Percentiles rank a stretch among this genome's conserved stretches.
These are phyloP conservation scores for Rosa rugosa DNA, from an alignment of 306 rosid genomes.

Conservation along the genomic window DNA sequence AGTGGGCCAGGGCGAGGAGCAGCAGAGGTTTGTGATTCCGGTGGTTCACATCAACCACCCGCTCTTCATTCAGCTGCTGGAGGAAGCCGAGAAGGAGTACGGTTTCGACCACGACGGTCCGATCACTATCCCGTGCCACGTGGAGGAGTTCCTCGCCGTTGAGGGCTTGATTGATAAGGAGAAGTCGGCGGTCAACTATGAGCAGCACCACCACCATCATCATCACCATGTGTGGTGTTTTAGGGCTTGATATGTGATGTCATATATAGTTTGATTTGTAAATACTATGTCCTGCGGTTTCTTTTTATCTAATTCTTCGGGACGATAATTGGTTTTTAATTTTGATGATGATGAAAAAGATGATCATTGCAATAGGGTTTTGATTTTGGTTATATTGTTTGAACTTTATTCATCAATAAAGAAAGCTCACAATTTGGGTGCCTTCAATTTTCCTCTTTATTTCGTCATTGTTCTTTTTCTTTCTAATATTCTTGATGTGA, in stretches of 20 bases:
- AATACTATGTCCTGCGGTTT: slow-evolving; percentile 2
- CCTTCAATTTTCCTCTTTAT: not conserved
- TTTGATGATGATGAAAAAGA: slow-evolving; percentile 27
- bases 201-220: slow-evolving; percentile 36
- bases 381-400: slow-evolving; percentile 23
- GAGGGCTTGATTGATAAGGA: slow-evolving; percentile 66
- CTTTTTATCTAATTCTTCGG: not conserved
- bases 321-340: not conserved
- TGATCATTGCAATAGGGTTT: slow-evolving; percentile 25
- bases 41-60: slow-evolving; percentile 89
- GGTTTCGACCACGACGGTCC: slow-evolving; percentile 90
- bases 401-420: slow-evolving; percentile 16
- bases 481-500: slow-evolving; percentile 17
- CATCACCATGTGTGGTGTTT: slow-evolving; percentile 64
- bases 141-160: slow-evolving; percentile 67
- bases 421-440: slow-evolving; percentile 7
- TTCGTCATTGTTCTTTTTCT: not conserved
- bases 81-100: slow-evolving; percentile 82
- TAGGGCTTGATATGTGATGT: slow-evolving; percentile 46
- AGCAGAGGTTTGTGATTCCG: slow-evolving; percentile 75
- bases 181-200: slow-evolving; percentile 20
- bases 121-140: slow-evolving; percentile 83
- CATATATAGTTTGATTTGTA: slow-evolving; percentile 7
- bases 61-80: slow-evolving; percentile 60
- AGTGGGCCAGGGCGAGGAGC: slow-evolving; percentile 81